Base-by-base conservation (phyloP, 768 basidiomycete genomes). In the Polyporus arcularius region DNA sequence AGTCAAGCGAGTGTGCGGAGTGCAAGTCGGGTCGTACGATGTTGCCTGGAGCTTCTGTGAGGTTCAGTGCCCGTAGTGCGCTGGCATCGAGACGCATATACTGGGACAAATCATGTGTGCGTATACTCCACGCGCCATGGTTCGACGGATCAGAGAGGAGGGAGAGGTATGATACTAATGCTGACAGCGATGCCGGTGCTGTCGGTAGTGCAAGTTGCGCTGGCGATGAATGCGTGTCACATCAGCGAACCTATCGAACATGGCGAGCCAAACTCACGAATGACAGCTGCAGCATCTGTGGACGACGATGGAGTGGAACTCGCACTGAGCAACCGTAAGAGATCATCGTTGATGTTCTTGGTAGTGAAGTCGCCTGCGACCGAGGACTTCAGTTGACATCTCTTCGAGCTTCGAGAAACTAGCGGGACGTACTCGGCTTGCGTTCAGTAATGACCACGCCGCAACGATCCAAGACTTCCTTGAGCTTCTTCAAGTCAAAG, bases 81-180 rank as follows among this genome's bases (percentile, higher is more conserved):
- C 94, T 96, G 1, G 97, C 94, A 71, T 99, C 97, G 9, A 98
- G 83, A 59, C 88, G 89, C 95, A 99, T 97, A 74, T 89, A 98
- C 70, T 92, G 95, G 2, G 90, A 85, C 0, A 99, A 79, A 70
- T 98, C 95, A 70, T 99, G 96, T 0, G 89, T 91, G 41, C 82
- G 83, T 12, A 99, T 81, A 14, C 82, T 85, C 77, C 88, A 98
- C 58, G 87, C 83, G 21, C 87, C 89, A 63, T 89, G 86, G 67
- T 96, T 94, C 3, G 86, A 80, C 5, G 87, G 75, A 65, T 96
- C 92, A 7, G 86, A 78, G 2, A 94, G 78, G 4, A 99, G 86
- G 15, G 85, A 81, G 0, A 98, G 84, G 71, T 98, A 98, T 2
- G 80, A 78, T 57, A 96, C 80, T 6, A 98, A 80, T 0, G 95